A percentile compares a stretch with the other conserved stretches of the same genome.
Conservation (phyloP, 768 basidiomycete genomes). For the Suillus occidentalis region DNA sequence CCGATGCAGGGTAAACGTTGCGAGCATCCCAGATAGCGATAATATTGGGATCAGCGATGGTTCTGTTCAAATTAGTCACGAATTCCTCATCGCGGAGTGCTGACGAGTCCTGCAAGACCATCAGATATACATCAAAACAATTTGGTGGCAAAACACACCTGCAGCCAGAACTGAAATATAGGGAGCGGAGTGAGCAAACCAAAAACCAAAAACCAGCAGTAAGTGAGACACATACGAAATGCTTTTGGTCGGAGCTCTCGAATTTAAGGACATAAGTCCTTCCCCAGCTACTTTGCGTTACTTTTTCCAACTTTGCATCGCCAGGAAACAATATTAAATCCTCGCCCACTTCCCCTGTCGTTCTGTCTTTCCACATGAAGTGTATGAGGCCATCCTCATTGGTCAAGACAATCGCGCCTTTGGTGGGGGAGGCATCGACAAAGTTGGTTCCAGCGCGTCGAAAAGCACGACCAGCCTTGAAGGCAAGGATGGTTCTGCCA, state of each 20-base stretch:
- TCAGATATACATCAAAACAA: slow-evolving; percentile 5
- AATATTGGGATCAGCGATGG: slow-evolving; percentile 66
- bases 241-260: slow-evolving; percentile 83
- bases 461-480: slow-evolving; percentile 75
- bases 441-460: slow-evolving; percentile 64
- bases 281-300: slow-evolving; percentile 62
- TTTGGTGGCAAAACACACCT: slow-evolving; percentile 46
- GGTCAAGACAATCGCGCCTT: slow-evolving; percentile 70
- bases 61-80: slow-evolving; percentile 65
- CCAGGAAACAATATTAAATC: slow-evolving; percentile 87
- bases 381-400: slow-evolving; percentile 76
- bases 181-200: slow-evolving; percentile 11
- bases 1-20: slow-evolving; percentile 41
- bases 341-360: slow-evolving; percentile 60
- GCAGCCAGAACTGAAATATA: slow-evolving; percentile 75
- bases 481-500: slow-evolving; percentile 39
- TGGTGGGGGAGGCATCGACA: slow-evolving; percentile 66
- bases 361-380: slow-evolving; percentile 78
- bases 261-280: slow-evolving; percentile 89
- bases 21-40: slow-evolving; percentile 56
- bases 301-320: slow-evolving; percentile 80
- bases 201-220: neutral
- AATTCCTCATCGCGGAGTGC: slow-evolving; percentile 70
- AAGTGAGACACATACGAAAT: slow-evolving; percentile 66
- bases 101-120: slow-evolving; percentile 57